phyloP scores from a whole-genome alignment of 345 rosid genomes.

The Firmiana major region DNA sequence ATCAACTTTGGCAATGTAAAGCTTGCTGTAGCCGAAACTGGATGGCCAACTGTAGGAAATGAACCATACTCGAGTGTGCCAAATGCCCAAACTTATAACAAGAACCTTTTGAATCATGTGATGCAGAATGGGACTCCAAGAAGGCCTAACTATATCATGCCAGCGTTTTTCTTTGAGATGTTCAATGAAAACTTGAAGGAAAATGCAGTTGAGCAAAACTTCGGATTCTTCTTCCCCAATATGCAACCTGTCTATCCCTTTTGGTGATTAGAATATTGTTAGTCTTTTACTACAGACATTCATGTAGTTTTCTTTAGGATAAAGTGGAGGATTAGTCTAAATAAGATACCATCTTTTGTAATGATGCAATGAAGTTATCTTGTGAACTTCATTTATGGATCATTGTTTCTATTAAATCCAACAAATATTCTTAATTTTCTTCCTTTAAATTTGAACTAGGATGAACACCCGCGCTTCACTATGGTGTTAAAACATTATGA shows the following conservation, averaged over 20 bases:
- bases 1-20: background rate
- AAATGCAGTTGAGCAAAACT: slow-evolving; percentile 22
- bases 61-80: background rate
- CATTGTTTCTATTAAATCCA: background rate
- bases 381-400: background rate
- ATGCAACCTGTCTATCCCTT: slow-evolving; percentile 24
- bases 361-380: background rate
- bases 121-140: slow-evolving; percentile 31
- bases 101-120: background rate
- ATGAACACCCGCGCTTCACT: too few species aligned
- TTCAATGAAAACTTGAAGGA: slow-evolving; percentile 28
- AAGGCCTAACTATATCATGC: slow-evolving; percentile 10
- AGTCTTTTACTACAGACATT: background rate
- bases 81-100: background rate
- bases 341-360: background rate
- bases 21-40: background rate
- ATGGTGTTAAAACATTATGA: too few species aligned
- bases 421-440: background rate
- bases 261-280: background rate
- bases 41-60: slow-evolving; percentile 2
- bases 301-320: background rate
- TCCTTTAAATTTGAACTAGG: too few species aligned
- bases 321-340: too few species aligned
- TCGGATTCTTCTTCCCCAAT: slow-evolving; percentile 23
- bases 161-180: slow-evolving; percentile 22